These are phyloP conservation scores for Hypholoma sublateritium DNA, from an alignment of 768 basidiomycete genomes.

Conservation along the genomic window DNA sequence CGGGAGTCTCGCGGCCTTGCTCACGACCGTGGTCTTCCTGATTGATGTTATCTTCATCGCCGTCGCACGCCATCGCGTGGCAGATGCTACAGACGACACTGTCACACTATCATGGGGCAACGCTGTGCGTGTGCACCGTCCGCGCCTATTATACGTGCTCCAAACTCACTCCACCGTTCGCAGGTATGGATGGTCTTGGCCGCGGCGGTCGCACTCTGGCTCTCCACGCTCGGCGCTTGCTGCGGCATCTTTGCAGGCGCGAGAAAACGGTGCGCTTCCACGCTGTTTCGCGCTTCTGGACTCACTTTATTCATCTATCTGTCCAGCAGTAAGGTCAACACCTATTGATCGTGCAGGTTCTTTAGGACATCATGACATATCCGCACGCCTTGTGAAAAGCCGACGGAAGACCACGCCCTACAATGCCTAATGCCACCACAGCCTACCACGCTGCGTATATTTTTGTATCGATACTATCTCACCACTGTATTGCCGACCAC, in stretches of 20 bases:
- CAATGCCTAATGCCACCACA: not conserved
- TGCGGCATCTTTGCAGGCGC: slow-evolving; percentile 31
- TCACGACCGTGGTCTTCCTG: slow-evolving; percentile 51
- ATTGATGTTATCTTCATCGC: slow-evolving; percentile 53
- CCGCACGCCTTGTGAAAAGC: not conserved
- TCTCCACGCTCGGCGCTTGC: slow-evolving; percentile 37
- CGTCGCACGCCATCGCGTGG: slow-evolving; percentile 40
- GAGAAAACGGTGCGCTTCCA: slow-evolving; percentile 16
- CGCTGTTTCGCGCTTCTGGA: slow-evolving; percentile 1
- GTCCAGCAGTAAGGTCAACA: slow-evolving; percentile 12
- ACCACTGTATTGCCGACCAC: not conserved
- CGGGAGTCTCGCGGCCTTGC: slow-evolving; percentile 38
- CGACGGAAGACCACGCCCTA: slow-evolving; percentile 1
- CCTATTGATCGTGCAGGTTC: slow-evolving; percentile 15
- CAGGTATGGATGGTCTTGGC: slow-evolving; percentile 57
- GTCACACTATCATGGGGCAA: slow-evolving; percentile 49
- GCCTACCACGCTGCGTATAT: not conserved
- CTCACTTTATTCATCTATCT: slow-evolving; percentile 3
- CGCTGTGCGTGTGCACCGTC: slow-evolving; percentile 33
- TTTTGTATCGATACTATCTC: slow-evolving; percentile 3
- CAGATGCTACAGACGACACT: slow-evolving; percentile 38
- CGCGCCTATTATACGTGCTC: not conserved
- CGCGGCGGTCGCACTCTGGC: slow-evolving; percentile 49
- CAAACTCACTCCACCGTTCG: not conserved
- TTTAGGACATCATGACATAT: slow-evolving; percentile 14